Base-by-base conservation (phyloP, 768 basidiomycete species). In the Amanita jacksonii region DNA sequence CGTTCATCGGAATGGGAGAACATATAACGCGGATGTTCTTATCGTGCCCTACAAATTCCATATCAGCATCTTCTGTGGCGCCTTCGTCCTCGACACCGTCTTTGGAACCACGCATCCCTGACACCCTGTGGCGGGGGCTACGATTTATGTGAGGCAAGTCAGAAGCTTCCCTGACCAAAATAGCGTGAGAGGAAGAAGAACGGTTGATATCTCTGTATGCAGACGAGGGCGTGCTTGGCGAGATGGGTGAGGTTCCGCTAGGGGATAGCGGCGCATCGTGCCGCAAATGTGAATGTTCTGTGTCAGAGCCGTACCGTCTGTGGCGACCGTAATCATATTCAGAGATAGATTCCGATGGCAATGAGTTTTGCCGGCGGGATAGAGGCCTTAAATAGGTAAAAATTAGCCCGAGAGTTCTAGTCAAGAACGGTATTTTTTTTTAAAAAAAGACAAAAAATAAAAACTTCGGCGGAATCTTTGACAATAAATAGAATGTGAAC, bases 141-240 rank as follows among this genome's bases (percentile, higher is more conserved):
- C 33, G 27, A 19, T 38, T 33, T 19, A 34, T 20, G n/a, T 24
- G 44, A 34, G 32, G 19, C 19, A 23, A 10, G 13, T 38, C 44
- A 30, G 44, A 25, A 30, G 36, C 12, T 20, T 45, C 44, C 42
- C 47, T 50, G 39, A 52, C 43, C 36, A 47, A 38, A 25, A 43
- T 44, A 38, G 35, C 45, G 20, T 45, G 44, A 19, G 44, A 38
- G 24, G 32, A 19, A n/a, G 24, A 45, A 10, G 16, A 15, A 30
- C 35, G 28, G 13, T 38, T 52, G 39, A 45, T 56, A 31, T 54
- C 57, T 18, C 66, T 64, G 23, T 55, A 50, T 16, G 60, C 58
- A 13, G 74, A 77, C 40, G 65, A 72, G 30, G 77, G 76, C 8
- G 77, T 78, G 2, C 65, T 63, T 8, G 77, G 77, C 8, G 74